Conservation (phyloP, 169 alveolate genomes). For the Sarcocystis neurona region DNA sequence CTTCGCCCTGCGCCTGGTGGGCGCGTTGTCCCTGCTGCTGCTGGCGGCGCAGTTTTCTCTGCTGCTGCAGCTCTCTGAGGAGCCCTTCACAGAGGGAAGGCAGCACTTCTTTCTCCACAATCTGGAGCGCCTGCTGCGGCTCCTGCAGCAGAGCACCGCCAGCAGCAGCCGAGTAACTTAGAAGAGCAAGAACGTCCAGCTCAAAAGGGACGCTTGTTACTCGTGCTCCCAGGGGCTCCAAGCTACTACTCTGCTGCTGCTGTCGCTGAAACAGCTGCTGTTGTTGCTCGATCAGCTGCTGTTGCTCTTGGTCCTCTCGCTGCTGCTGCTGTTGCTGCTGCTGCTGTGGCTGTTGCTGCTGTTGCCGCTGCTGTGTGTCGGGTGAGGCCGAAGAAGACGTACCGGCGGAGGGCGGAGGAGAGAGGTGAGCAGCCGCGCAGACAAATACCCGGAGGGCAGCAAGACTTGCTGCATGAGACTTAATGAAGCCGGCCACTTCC, state of each 20-base stretch:
- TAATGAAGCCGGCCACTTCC: background rate
- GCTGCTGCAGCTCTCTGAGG: background rate
- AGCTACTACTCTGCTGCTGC: too few species aligned
- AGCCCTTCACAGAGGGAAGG: background rate
- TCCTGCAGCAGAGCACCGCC: background rate
- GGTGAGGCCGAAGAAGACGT: too few species aligned
- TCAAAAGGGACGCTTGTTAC: slow-evolving; percentile 17
- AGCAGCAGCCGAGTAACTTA: background rate
- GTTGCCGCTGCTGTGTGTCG: too few species aligned
- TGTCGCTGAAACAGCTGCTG: too few species aligned
- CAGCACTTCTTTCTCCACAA: background rate
- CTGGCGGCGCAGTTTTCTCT: too few species aligned
- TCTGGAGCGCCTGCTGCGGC: background rate
- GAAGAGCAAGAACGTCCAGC: background rate
- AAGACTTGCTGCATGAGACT: background rate
- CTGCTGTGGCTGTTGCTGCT: too few species aligned
- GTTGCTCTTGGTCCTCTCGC: too few species aligned
- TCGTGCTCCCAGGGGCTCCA: too few species aligned
- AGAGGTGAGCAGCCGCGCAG: background rate
- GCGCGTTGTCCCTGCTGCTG: background rate
- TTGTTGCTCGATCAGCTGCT: too few species aligned
- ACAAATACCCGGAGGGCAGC: background rate
- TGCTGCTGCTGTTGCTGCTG: too few species aligned
- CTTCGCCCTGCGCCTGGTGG: background rate
- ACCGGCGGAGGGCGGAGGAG: too few species aligned